phyloP scores from a whole-genome alignment of 495 filamentous ascomycete genomes.

The Hypoxylon fragiforme region DNA sequence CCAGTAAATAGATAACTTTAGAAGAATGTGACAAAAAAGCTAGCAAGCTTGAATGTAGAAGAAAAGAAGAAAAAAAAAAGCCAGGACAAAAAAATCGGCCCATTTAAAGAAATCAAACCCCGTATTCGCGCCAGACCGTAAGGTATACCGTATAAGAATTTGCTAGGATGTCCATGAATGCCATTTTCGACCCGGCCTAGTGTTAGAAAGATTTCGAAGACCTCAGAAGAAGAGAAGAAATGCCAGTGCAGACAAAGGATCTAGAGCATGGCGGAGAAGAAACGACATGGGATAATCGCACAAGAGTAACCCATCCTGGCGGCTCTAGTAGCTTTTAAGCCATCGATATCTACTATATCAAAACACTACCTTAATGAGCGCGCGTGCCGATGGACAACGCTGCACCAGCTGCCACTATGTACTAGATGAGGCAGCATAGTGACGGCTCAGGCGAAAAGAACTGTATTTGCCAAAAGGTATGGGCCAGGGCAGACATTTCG shows the following conservation, averaged over 20 bases:
- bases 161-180: constrained; percentile 22
- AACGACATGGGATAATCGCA: neutral
- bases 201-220: neutral
- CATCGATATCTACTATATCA: constrained; percentile 18
- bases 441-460: too few species aligned
- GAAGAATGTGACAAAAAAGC: constrained; percentile 23
- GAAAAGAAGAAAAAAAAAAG: constrained; percentile 5
- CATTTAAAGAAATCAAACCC: constrained; percentile 13
- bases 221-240: too few species aligned
- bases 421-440: constrained; percentile 1
- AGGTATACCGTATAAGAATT: constrained; percentile 34
- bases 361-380: constrained; percentile 2
- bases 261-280: too few species aligned
- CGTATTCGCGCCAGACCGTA: constrained; percentile 27
- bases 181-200: constrained; percentile 22
- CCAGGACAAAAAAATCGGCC: constrained; percentile 6
- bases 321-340: constrained; percentile 9
- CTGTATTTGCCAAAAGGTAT: neutral
- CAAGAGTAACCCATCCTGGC: constrained; percentile 9
- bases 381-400: constrained; percentile 5
- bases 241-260: constrained; percentile 3
- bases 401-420: constrained; percentile 6
- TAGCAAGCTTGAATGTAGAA: constrained; percentile 14
- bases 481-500: constrained; percentile 2
- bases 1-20: constrained; percentile 12